Conservation (phyloP, 1,284 basidiomycete species). For the Mycena sp. region DNA sequence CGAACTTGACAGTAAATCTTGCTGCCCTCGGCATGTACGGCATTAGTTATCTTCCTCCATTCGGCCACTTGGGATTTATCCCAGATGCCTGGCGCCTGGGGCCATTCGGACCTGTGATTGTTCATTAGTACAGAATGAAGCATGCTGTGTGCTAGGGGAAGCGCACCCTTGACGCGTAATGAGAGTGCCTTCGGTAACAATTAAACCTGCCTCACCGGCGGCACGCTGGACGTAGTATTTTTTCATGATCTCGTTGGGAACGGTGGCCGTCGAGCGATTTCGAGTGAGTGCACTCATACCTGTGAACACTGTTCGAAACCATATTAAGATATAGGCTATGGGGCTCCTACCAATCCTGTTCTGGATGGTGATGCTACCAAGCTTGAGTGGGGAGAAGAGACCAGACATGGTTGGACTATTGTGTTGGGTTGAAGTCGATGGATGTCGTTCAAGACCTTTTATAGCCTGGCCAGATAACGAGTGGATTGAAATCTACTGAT, state of each 20-base stretch:
- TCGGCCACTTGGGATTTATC: constrained; percentile 11
- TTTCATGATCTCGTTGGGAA: constrained; percentile 49
- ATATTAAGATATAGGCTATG: neutral
- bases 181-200: constrained; percentile 55
- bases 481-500: no score
- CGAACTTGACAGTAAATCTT: constrained; percentile 17
- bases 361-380: constrained; percentile 10
- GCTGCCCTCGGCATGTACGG: constrained; percentile 1
- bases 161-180: constrained; percentile 49
- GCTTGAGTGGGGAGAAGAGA: constrained; percentile 13
- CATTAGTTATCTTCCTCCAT: constrained; percentile 18
- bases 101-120: constrained; percentile 12
- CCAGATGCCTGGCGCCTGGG: constrained; percentile 16
- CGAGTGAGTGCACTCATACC: constrained; percentile 47
- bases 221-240: constrained; percentile 59
- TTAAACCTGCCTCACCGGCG: constrained; percentile 48
- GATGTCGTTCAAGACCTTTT: no score
- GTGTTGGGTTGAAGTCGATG: no score
- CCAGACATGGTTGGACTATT: neutral
- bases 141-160: neutral
- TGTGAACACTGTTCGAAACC: neutral
- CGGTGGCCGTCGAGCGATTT: constrained; percentile 38
- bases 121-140: neutral
- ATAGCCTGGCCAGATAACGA: no score
- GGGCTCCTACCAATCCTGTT: constrained; percentile 16